Conservation (phyloP, 176 grass and related monocot species). For the Ensete ventricosum region DNA sequence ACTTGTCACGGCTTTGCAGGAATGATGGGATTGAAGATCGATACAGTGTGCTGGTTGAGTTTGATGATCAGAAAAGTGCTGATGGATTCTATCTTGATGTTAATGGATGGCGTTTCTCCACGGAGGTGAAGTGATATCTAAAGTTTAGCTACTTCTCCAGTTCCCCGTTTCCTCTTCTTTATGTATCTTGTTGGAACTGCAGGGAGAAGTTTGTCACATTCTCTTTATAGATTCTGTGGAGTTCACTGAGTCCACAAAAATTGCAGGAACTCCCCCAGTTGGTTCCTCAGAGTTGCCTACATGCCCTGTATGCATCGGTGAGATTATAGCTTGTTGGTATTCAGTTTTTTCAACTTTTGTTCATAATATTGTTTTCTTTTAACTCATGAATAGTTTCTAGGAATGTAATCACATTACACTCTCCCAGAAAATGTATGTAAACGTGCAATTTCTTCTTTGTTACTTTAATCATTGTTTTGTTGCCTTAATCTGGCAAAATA, state of each 20-base stretch:
- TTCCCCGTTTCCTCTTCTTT: not conserved
- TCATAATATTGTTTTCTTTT: not conserved
- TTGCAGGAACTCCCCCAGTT: slow-evolving; percentile 42
- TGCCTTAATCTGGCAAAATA: too few relatives aligned
- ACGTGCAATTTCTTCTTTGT: too few relatives aligned
- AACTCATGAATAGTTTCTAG: not conserved
- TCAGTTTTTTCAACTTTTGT: not conserved
- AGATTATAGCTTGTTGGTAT: slow-evolving; percentile 16
- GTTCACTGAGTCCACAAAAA: slow-evolving; percentile 50
- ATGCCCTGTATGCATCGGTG: slow-evolving; percentile 92
- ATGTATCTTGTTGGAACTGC: slow-evolving; percentile 1
- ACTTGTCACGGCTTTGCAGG: slow-evolving; percentile 1
- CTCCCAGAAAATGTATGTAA: not conserved
- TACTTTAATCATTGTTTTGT: too few relatives aligned
- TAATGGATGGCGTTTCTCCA: slow-evolving; percentile 91
- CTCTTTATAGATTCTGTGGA: slow-evolving; percentile 64
- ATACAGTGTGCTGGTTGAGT: slow-evolving; percentile 84
- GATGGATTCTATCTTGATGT: slow-evolving; percentile 80
- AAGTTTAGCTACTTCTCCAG: not conserved
- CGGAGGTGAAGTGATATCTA: slow-evolving; percentile 42
- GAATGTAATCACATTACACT: not conserved
- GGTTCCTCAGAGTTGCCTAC: slow-evolving; percentile 73
- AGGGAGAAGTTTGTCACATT: slow-evolving; percentile 91
- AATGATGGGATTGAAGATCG: slow-evolving; percentile 74
- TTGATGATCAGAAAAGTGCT: slow-evolving; percentile 68